Evolutionary conservation across 805 yeast genomes (phyloP).

Genomic region (Spathaspora gorwiae): DNA sequence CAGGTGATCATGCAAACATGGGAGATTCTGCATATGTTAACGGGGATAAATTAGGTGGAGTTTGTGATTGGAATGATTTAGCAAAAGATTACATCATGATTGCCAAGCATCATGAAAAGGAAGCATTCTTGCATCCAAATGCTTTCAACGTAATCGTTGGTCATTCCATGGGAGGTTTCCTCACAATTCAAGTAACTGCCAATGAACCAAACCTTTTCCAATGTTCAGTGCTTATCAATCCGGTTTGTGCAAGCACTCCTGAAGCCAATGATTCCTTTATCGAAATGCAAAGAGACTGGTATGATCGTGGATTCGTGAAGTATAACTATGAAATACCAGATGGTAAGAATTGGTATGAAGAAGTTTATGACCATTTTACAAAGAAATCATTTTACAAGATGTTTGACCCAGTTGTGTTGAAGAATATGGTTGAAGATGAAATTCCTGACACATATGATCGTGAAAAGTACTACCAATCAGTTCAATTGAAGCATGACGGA

Average conservation of each 20-base stretch:
- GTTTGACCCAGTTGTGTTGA: constrained; percentile 11
- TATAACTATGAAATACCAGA: constrained; percentile 7
- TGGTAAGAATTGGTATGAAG: constrained; percentile 9
- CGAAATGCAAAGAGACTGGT: constrained; percentile 6
- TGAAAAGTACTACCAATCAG: constrained; percentile 2
- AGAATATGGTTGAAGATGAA: constrained; percentile 16
- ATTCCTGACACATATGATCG: constrained; percentile 5
- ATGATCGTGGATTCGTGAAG: constrained; percentile 6
- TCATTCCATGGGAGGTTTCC: constrained; percentile 73
- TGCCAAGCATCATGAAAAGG: constrained; percentile 34
- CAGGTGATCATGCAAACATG: constrained; percentile 55
- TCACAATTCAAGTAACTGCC: constrained; percentile 42
- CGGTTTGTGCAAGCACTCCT: constrained; percentile 41
- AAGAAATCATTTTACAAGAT: constrained; percentile 12
- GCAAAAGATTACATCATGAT: constrained; percentile 52
- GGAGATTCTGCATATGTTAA: constrained; percentile 67
- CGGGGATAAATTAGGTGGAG: constrained; percentile 49
- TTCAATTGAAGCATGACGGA: constrained; percentile 12
- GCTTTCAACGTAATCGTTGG: constrained; percentile 50
- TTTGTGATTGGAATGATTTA: constrained; percentile 62
- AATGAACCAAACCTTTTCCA: constrained; percentile 52
- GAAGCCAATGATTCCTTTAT: constrained; percentile 6
- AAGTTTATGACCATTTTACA: constrained; percentile 8
- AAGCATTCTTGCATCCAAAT: constrained; percentile 22
- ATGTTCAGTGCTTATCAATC: constrained; percentile 54